Conservation (phyloP, 345 rosid species). For the Eucalyptus rudis region DNA sequence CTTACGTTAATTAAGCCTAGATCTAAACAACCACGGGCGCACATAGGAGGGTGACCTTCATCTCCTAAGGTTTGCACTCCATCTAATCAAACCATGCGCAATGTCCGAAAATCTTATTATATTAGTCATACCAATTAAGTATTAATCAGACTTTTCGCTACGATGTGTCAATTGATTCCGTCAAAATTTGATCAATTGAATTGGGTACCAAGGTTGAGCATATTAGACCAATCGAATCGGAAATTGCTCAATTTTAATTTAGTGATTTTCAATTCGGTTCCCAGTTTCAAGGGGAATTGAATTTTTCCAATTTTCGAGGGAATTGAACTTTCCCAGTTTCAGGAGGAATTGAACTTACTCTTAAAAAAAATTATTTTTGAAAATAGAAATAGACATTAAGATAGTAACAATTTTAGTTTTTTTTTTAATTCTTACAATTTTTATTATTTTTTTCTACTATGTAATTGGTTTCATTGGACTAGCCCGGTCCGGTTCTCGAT, state of each 20-base stretch:
- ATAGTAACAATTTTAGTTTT: no score
- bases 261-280: fast-evolving
- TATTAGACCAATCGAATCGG: fast-evolving
- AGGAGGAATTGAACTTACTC: fast-evolving
- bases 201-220: no score
- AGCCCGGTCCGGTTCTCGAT: fast-evolving
- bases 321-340: fast-evolving
- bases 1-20: not conserved
- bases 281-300: fast-evolving
- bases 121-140: fast-evolving
- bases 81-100: not conserved
- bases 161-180: fast-evolving
- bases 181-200: not conserved
- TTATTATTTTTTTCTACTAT: fast-evolving
- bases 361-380: no score
- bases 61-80: not conserved
- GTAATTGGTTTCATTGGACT: no score
- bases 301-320: no score
- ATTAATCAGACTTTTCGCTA: not conserved
- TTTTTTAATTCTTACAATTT: no score
- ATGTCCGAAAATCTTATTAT: not conserved
- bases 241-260: no score
- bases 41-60: not conserved
- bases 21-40: not conserved
- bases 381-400: fast-evolving